These are phyloP conservation scores for Isatis tinctoria DNA, from an alignment of 345 rosid genomes.

Conservation along the genomic window DNA sequence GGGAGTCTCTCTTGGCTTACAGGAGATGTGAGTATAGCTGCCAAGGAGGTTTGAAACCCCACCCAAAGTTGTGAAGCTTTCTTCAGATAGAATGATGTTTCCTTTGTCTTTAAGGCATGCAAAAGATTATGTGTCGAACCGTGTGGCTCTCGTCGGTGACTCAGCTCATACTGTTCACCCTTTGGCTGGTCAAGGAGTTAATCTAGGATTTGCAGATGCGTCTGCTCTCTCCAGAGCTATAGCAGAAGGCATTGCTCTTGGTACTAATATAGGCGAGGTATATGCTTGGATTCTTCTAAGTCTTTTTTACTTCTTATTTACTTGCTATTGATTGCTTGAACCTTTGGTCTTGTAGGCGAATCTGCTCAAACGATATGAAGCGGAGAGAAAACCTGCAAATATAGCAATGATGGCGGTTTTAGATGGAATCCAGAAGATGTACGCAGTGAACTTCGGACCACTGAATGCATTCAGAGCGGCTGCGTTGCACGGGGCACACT, in stretches of 20 bases:
- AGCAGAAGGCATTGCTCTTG: constrained; percentile 74
- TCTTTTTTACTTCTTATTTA: no score
- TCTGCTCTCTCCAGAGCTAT: constrained; percentile 65
- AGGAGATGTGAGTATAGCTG: constrained; percentile 39
- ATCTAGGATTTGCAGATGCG: constrained; percentile 90
- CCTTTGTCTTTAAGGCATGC: constrained; percentile 85
- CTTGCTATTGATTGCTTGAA: constrained; percentile 1
- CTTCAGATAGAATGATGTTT: constrained; percentile 79
- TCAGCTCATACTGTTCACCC: constrained; percentile 98
- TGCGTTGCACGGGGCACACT: constrained; percentile 73
- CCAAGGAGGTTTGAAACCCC: constrained; percentile 69
- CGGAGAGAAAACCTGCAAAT: constrained; percentile 78
- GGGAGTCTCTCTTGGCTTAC: constrained; percentile 58
- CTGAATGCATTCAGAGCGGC: constrained; percentile 76
- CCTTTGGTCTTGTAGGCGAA: constrained; percentile 34
- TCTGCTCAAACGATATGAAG: constrained; percentile 63
- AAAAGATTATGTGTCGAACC: constrained; percentile 58
- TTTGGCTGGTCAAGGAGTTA: constrained; percentile 96
- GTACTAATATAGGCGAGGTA: constrained; percentile 88
- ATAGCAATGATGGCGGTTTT: constrained; percentile 80
- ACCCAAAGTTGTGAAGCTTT: constrained; percentile 68
- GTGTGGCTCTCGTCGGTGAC: constrained; percentile 76
- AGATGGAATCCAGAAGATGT: constrained; percentile 88
- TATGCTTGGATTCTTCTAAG: no score
- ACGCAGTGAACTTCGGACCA: constrained; percentile 78